Base-by-base conservation (phyloP, 2,329 filamentous ascomycete species). In the Pezicula radicicola region DNA sequence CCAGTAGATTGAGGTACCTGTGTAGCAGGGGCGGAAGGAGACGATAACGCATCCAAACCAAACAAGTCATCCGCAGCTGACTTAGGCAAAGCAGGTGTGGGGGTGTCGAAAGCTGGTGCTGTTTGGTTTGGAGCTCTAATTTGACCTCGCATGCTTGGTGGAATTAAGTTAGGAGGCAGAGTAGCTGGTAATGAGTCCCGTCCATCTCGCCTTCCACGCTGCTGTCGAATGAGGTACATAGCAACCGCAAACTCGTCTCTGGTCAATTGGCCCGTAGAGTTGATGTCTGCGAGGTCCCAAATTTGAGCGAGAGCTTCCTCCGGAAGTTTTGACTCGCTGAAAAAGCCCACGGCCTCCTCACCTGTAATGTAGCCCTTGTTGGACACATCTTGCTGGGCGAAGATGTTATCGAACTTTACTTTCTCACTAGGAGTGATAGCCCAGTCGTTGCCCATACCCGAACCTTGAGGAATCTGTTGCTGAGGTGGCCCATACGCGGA, bases 201-300 rank as follows among this genome's bases (percentile, higher is more conserved):
- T 16, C 78, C 76, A 51, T 86, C 83, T 52, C 84, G 83, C 56
- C 85, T 87, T 58, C 81, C 88, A 49, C 92, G 82, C 68, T 97
- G 92, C 68, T 96, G 89, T 55, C 92, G 84, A 62, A 99, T 97
- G 47, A 99, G 78, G 67, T 95, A 95, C 92, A 99, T 97, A 49
- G 94, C 93, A 44, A 99, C 91, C 0, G 94, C 91, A 66, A 99
- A 99, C 63, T 96, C 92, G 60, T 99, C 94, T 61, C 83, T 84
- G 44, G 81, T 91, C 51, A 99, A 75, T 52, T 88, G 86, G 10
- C 94, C 94, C 60, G 92, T 88, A 7, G 91, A 94, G 65, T 90
- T 91, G 70, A 97, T 91, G 70, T 99, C 94, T 13, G 94, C 88
- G 28, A 99, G 81, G 68, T 99, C 94, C 94, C 94, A 99, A 57